Conservation (phyloP, 805 yeast genomes). For the Candida khao-thaluensis region DNA sequence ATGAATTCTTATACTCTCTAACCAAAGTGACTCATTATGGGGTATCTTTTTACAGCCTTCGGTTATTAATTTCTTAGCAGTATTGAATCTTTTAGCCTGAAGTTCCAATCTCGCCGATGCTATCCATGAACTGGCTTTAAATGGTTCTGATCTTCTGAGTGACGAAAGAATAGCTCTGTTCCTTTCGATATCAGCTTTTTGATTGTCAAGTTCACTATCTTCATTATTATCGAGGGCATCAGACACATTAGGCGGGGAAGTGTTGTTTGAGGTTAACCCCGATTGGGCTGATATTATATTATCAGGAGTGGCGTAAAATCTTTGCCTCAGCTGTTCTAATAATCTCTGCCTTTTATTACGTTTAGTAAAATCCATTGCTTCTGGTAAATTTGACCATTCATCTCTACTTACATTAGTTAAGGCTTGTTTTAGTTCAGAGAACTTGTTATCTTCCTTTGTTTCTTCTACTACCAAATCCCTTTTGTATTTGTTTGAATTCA, state of each 20-base stretch:
- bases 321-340: constrained; percentile 57
- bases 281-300: constrained; percentile 40
- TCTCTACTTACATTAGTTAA: constrained; percentile 58
- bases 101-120: constrained; percentile 81
- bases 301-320: constrained; percentile 86
- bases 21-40: constrained; percentile 72
- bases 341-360: constrained; percentile 70
- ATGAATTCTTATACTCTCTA: constrained; percentile 71
- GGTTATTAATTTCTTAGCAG: constrained; percentile 61
- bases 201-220: constrained; percentile 19
- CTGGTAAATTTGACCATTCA: constrained; percentile 84
- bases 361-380: constrained; percentile 82
- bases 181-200: constrained; percentile 56
- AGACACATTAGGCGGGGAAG: background rate
- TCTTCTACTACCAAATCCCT: constrained; percentile 14
- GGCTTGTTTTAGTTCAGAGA: constrained; percentile 65
- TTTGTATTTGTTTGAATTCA: constrained; percentile 21
- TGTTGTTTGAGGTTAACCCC: constrained; percentile 25
- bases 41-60: constrained; percentile 76
- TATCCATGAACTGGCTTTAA: constrained; percentile 77
- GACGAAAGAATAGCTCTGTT: constrained; percentile 63
- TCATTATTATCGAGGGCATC: constrained; percentile 11
- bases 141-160: constrained; percentile 69
- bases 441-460: constrained; percentile 36
- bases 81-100: constrained; percentile 50